These are phyloP conservation scores for Pseudogymnoascus sp. DNA, from an alignment of 2,329 filamentous ascomycete species.

Conservation along the genomic window DNA sequence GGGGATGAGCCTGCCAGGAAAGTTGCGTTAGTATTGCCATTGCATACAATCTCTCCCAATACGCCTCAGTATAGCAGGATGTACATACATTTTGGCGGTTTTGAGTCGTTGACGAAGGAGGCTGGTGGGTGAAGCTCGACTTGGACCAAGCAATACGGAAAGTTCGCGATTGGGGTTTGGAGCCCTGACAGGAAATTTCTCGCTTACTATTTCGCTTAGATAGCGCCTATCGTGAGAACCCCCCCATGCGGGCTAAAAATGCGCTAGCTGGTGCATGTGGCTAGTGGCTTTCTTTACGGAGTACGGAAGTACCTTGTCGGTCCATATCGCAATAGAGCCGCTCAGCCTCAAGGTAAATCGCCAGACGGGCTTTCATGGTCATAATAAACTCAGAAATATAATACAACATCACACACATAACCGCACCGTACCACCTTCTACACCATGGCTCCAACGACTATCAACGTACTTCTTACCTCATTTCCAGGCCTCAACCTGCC, in stretches of 20 bases:
- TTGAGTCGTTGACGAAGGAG: conserved; percentile 9
- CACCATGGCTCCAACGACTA: conserved; percentile 46
- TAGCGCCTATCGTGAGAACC: not conserved
- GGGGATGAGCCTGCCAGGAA: conserved; percentile 78
- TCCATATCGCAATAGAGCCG: conserved; percentile 2
- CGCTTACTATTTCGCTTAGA: conserved; percentile 7
- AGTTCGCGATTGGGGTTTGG: conserved; percentile 12
- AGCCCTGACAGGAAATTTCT: conserved; percentile 1
- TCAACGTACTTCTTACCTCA: conserved; percentile 80
- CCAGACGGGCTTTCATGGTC: not conserved
- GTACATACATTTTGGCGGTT: conserved; percentile 40
- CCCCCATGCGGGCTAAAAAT: not conserved
- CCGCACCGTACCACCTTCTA: not conserved
- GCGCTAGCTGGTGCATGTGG: conserved; percentile 3
- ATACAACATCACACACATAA: not conserved
- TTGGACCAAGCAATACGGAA: conserved; percentile 7
- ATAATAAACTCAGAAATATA: not conserved
- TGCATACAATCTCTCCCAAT: not conserved
- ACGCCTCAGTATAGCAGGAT: conserved; percentile 4
- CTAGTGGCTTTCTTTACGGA: not conserved
- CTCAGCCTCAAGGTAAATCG: conserved; percentile 8
- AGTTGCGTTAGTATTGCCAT: conserved; percentile 9
- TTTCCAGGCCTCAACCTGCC: conserved; percentile 79
- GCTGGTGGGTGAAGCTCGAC: conserved; percentile 1
- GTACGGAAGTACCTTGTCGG: conserved; percentile 1